Percentiles rank a stretch among this genome's conserved stretches.
Evolutionary conservation across 2,329 filamentous ascomycete species (phyloP).

Genomic region (Monosporascus sp.): DNA sequence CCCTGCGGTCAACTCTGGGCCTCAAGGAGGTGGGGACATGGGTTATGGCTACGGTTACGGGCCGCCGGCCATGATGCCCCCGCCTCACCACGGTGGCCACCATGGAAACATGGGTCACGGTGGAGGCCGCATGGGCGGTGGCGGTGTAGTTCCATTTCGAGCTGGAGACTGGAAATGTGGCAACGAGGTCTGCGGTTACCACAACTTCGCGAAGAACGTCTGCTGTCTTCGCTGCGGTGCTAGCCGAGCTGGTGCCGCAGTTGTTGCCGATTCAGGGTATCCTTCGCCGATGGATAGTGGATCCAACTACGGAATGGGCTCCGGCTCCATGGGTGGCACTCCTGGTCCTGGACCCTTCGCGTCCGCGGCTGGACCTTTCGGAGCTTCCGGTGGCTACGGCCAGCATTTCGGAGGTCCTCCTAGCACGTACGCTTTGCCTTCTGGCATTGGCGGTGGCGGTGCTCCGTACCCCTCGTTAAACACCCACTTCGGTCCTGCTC

Average conservation of each 20-base stretch:
- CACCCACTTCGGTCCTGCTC: slow-evolving; percentile 72
- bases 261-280: slow-evolving; percentile 91
- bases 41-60: slow-evolving; percentile 54
- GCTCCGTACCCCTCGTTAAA: slow-evolving; percentile 78
- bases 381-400: slow-evolving; percentile 56
- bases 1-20: slow-evolving; percentile 82
- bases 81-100: slow-evolving; percentile 67
- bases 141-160: slow-evolving; percentile 89
- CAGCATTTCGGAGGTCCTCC: slow-evolving; percentile 85
- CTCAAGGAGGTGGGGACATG: slow-evolving; percentile 43
- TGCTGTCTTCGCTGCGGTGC: slow-evolving; percentile 95
- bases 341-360: slow-evolving; percentile 73
- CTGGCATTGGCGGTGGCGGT: slow-evolving; percentile 72
- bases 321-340: slow-evolving; percentile 79
- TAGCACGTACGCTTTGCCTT: slow-evolving; percentile 84
- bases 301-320: slow-evolving; percentile 78
- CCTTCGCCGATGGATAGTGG: slow-evolving; percentile 84
- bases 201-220: slow-evolving; percentile 99
- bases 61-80: slow-evolving; percentile 75
- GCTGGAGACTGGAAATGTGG: slow-evolving; percentile 99
- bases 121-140: slow-evolving; percentile 69
- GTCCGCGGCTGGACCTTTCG: slow-evolving; percentile 63
- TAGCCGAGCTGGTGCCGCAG: slow-evolving; percentile 85
- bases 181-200: slow-evolving; percentile 93
- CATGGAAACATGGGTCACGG: slow-evolving; percentile 46